Conservation (phyloP, 192 early-diverging fungal genomes). For the Backusella australiensis region DNA sequence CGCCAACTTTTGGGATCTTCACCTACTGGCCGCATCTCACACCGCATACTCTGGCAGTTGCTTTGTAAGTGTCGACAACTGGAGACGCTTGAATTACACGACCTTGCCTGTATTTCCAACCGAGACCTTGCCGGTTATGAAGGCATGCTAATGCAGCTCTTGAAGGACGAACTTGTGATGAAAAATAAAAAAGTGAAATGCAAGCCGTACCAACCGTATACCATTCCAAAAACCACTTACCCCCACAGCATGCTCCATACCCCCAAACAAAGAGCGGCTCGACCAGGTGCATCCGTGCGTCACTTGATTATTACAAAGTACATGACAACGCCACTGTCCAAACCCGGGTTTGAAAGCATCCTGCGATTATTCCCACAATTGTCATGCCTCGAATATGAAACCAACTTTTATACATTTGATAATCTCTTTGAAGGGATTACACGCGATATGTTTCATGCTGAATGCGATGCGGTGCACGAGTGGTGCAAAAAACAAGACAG, state of each 20-base stretch:
- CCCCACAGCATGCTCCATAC: not conserved
- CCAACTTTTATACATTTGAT: constrained; percentile 44
- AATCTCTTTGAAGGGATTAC: constrained; percentile 42
- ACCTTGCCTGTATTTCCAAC: constrained; percentile 42
- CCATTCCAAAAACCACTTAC: constrained; percentile 9
- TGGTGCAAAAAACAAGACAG: constrained; percentile 15
- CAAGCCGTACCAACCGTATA: not conserved
- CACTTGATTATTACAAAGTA: constrained; percentile 40
- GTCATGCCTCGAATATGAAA: constrained; percentile 35
- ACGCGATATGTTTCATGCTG: constrained; percentile 34
- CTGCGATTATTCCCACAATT: constrained; percentile 44
- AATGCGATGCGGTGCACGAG: constrained; percentile 29
- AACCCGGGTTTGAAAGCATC: constrained; percentile 35
- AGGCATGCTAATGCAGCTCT: not conserved
- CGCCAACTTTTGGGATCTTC: constrained; percentile 8
- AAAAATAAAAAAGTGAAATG: constrained; percentile 4
- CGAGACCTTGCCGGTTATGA: constrained; percentile 4
- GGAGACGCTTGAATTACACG: constrained; percentile 42
- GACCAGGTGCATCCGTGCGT: constrained; percentile 9
- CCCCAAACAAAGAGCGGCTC: not conserved
- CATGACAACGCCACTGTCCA: constrained; percentile 39
- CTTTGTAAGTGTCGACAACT: constrained; percentile 33
- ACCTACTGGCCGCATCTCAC: constrained; percentile 6
- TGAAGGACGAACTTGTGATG: not conserved
- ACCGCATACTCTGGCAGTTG: constrained; percentile 15